Conservation (phyloP, 2,329 filamentous ascomycete genomes). For the Pseudocercospora cruenta region DNA sequence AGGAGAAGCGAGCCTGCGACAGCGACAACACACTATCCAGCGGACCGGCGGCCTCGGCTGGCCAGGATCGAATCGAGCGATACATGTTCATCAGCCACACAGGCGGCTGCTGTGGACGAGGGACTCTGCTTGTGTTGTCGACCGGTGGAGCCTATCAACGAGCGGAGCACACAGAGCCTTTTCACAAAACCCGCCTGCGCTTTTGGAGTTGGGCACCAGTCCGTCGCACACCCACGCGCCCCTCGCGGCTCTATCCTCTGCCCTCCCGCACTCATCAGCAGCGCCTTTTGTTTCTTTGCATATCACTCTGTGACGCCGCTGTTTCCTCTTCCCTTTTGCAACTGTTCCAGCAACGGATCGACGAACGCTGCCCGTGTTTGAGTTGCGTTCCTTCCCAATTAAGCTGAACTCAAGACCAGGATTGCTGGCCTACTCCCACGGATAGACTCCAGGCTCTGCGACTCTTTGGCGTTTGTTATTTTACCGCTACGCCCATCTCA, state of each 20-base stretch:
- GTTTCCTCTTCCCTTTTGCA: conserved; percentile 5
- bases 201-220: background rate
- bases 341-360: conserved; percentile 15
- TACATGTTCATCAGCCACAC: background rate
- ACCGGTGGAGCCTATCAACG: conserved; percentile 19
- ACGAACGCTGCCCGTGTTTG: conserved; percentile 21
- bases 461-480: conserved; percentile 22
- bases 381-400: conserved; percentile 18
- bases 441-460: conserved; percentile 15
- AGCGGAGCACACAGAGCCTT: conserved; percentile 12
- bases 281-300: conserved; percentile 3
- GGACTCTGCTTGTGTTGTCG: background rate
- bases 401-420: conserved; percentile 17
- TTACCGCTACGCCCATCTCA: background rate
- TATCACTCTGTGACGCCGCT: conserved; percentile 3
- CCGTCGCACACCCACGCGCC: background rate
- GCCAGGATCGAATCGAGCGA: background rate
- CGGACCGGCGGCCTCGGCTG: background rate
- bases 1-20: background rate
- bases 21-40: background rate
- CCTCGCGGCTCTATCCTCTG: background rate
- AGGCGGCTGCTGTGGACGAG: conserved; percentile 3
- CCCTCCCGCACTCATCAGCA: background rate
- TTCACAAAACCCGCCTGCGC: conserved; percentile 10
- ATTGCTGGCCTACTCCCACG: conserved; percentile 22